Conservation (phyloP, 1,139 yeast genomes). For the Blastobotrys malaysiensis region DNA sequence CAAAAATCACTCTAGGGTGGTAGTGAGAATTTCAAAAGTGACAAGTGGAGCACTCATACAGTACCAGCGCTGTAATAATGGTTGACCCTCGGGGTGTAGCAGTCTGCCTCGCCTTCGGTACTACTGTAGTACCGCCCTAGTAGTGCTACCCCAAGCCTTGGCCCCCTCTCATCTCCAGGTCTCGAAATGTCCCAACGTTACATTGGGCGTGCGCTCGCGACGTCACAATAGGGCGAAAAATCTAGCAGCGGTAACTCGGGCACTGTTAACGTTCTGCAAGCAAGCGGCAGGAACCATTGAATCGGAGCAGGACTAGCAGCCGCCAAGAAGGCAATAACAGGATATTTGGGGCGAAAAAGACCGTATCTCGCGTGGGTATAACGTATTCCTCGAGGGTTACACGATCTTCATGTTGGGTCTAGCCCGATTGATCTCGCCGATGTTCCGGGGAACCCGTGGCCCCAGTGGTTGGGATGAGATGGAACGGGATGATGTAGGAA, state of each 20-base stretch:
- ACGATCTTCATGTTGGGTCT: too few species aligned
- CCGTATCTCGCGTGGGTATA: too few species aligned
- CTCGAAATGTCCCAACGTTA: conserved; percentile 6
- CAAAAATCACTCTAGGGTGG: not conserved
- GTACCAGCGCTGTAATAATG: too few species aligned
- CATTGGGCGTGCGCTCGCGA: conserved; percentile 1
- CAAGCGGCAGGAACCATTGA: not conserved
- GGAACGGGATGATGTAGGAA: not conserved
- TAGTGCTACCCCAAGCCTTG: not conserved
- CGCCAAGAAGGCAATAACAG: not conserved
- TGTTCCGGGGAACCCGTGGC: not conserved
- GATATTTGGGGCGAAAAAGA: too few species aligned
- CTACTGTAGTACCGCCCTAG: not conserved
- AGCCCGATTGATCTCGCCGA: too few species aligned
- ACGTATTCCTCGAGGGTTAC: too few species aligned
- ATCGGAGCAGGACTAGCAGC: not conserved
- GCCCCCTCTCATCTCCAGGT: not conserved
- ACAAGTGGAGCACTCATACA: too few species aligned
- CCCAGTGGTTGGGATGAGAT: not conserved
- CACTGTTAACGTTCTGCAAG: not conserved
- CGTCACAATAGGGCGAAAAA: not conserved
- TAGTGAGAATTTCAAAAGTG: not conserved
- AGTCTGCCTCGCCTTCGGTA: too few species aligned
- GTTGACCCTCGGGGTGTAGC: too few species aligned
- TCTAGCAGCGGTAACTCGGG: not conserved